Percentiles rank a stretch among this genome's conserved stretches.
Evolutionary conservation across 2,329 filamentous ascomycete genomes (phyloP).

Genomic region (Colletotrichum sp.): DNA sequence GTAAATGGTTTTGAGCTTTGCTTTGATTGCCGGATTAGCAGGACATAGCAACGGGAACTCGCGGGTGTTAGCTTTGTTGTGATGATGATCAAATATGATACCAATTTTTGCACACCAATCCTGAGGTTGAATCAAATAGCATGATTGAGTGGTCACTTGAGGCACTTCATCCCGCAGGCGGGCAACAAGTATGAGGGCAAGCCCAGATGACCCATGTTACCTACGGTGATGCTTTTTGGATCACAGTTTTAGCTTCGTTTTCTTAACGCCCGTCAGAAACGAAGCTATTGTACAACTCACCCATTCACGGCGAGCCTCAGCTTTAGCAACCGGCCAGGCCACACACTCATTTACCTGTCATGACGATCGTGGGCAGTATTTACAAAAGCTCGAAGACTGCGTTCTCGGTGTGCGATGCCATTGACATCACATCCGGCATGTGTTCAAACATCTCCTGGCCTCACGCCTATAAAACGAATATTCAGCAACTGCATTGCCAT

Average conservation of each 20-base stretch:
- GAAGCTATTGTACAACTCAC: too few relatives aligned
- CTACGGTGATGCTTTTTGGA: too few relatives aligned
- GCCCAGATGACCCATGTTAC: not conserved
- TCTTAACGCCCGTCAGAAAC: accelerated
- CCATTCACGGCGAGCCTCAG: too few relatives aligned
- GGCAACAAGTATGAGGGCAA: not conserved
- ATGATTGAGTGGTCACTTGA: not conserved
- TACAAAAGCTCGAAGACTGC: not conserved
- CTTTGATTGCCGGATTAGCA: not conserved
- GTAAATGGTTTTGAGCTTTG: not conserved
- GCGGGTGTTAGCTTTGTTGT: not conserved
- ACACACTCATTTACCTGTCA: too few relatives aligned
- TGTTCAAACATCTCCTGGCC: not conserved
- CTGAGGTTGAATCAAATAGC: not conserved
- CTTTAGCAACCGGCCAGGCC: too few relatives aligned
- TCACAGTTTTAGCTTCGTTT: too few relatives aligned
- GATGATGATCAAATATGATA: constrained; percentile 15
- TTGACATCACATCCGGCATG: not conserved
- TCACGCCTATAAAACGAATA: accelerated
- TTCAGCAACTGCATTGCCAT: not conserved
- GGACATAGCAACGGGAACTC: not conserved
- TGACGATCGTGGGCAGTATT: too few relatives aligned
- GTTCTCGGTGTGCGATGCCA: not conserved
- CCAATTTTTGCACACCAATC: not conserved
- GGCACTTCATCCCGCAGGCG: not conserved